Evolutionary conservation across 805 yeast genomes (phyloP), one percentile per base, ranked within the genome.

Genomic region (Candida coquimbonensis): DNA sequence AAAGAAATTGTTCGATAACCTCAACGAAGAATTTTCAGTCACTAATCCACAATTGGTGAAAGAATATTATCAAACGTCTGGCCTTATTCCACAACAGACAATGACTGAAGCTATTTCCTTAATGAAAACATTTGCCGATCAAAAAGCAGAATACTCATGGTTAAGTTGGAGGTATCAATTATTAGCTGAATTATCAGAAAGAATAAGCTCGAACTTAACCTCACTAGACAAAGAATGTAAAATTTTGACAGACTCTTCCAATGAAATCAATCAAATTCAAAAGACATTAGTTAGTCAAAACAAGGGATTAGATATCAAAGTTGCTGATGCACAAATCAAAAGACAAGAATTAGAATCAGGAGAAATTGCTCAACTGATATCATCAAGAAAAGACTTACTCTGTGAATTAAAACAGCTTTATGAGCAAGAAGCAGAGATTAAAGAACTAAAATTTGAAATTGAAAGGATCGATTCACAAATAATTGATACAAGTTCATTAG

Each of bases 81-180:
- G 53, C 12, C 13, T 55, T 14, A 38, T 38, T 4, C 54, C 53
- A 27, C 60, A 56, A 42, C 58, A 53, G 40, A 55, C 46, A 35
- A 44, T 60, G 51, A 49, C 57, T 38, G 63, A 60, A 38, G 41
- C 49, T 5, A 45, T 60, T 46, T 43, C 54, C 1, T 36, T 51
- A 24, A 54, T 58, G 60, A 60, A 60, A 26, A 52, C 53, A n/a
- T 50, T 47, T 27, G 52, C 62, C 5, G 62, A 58, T 40, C 45
- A 54, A 19, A 55, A 55, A 25, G 53, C 62, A 7, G 59, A 56
- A 44, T 51, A 45, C 33, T 45, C 57, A 0, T 58, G 62, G 62
- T 49, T 50, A 12, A 33, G 53, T 1, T 60, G 63, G 63, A 46
- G 60, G 17, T 46, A 44, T n/a, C 50, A 55, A 42, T 38, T 60